A percentile compares a stretch with the other conserved stretches of the same genome.
Evolutionary conservation across 2,329 filamentous ascomycete species (phyloP).

Genomic region (Diaporthe vaccinii): DNA sequence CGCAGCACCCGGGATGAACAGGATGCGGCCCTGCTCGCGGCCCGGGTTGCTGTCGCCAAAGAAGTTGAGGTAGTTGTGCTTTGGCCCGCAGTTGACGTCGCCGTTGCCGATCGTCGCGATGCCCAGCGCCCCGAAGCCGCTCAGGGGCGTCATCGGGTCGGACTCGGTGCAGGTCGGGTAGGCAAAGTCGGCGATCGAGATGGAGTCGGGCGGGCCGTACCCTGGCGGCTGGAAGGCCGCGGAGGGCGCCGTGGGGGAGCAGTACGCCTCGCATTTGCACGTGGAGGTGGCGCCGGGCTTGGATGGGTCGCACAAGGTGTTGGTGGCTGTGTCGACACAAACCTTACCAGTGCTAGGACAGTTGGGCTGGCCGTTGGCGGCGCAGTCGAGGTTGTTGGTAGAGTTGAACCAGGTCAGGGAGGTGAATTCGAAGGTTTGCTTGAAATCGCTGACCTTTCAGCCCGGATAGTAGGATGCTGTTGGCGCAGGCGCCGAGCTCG

Average conservation of each 20-base stretch:
- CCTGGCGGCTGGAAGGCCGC: not conserved
- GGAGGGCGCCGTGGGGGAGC: not conserved
- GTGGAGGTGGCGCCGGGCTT: not conserved
- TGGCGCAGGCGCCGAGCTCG: not conserved
- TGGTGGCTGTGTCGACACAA: not conserved
- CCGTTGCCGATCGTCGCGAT: not conserved
- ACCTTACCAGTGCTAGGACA: not conserved
- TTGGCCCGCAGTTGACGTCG: not conserved
- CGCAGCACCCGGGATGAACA: too few relatives aligned
- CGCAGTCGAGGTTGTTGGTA: conserved; percentile 1
- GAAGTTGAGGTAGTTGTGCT: conserved; percentile 4
- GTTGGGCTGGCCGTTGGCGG: not conserved
- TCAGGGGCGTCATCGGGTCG: not conserved
- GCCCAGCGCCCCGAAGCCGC: not conserved
- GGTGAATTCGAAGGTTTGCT: not conserved
- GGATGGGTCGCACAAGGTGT: not conserved
- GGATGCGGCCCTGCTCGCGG: not conserved
- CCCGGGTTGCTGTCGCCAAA: conserved; percentile 11
- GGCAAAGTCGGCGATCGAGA: not conserved
- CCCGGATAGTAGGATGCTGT: not conserved
- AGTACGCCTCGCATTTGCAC: not conserved
- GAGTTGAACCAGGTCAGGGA: conserved; percentile 8
- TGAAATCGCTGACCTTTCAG: not conserved
- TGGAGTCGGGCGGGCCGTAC: not conserved
- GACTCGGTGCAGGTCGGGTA: not conserved